phyloP scores from a whole-genome alignment of 257 asterid species.

The Przewalskia tangutica region DNA sequence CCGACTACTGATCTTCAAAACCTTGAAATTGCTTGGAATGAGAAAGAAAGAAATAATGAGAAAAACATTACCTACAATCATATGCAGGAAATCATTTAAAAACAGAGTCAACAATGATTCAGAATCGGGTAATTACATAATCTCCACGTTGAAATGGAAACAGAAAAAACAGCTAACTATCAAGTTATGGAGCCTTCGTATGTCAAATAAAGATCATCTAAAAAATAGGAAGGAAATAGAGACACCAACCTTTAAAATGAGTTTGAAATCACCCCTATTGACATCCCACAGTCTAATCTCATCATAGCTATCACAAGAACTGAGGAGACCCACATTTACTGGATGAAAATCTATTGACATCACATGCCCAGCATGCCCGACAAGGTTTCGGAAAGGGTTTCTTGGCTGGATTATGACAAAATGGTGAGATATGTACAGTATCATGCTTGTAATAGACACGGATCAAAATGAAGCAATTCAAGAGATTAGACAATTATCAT shows the following conservation, averaged over 20 bases:
- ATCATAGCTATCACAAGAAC: conserved; percentile 29
- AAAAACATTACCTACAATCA: background rate
- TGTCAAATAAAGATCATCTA: background rate
- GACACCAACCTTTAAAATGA: conserved; percentile 21
- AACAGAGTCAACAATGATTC: background rate
- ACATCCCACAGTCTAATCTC: conserved; percentile 33
- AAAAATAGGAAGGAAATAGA: background rate
- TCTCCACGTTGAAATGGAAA: background rate
- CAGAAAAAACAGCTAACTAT: background rate
- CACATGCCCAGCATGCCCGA: conserved; percentile 33
- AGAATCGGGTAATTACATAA: background rate
- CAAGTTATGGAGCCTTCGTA: too few species aligned
- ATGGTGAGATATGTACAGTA: background rate
- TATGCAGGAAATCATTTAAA: background rate
- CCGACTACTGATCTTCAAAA: background rate
- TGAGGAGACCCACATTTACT: conserved; percentile 15
- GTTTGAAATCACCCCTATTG: conserved; percentile 12
- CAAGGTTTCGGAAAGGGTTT: conserved; percentile 6
- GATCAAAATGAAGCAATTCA: background rate
- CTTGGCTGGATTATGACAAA: conserved; percentile 15
- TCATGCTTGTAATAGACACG: background rate
- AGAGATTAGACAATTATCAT: background rate
- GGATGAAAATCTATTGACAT: conserved; percentile 39
- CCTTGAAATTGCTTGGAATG: background rate
- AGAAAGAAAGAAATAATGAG: background rate